These are phyloP conservation scores for Trichoderma lentiforme DNA, from an alignment of 2,329 filamentous ascomycete genomes.

Conservation along the genomic window DNA sequence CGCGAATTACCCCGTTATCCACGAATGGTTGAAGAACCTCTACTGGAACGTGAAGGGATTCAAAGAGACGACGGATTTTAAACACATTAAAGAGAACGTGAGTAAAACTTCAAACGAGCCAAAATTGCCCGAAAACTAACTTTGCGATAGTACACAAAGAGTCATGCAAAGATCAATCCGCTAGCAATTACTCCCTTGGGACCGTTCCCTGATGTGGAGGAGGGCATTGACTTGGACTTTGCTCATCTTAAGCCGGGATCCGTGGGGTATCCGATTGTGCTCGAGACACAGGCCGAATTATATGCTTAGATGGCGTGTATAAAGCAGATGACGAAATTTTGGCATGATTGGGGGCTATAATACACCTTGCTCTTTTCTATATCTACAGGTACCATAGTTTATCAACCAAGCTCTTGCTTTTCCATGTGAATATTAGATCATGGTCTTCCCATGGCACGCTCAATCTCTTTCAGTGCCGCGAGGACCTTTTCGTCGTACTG, in stretches of 20 bases:
- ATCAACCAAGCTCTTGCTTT: not conserved
- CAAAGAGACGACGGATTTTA: conserved; percentile 59
- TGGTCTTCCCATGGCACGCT: conserved; percentile 10
- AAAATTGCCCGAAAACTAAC: not conserved
- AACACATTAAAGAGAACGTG: conserved; percentile 62
- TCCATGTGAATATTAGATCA: not conserved
- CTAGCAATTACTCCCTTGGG: conserved; percentile 28
- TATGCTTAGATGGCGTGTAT: conserved; percentile 13
- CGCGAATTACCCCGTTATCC: conserved; percentile 61
- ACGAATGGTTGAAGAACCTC: conserved; percentile 64
- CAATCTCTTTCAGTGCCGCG: conserved; percentile 2
- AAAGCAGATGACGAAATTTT: not conserved
- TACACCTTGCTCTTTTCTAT: not conserved
- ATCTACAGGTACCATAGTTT: not conserved
- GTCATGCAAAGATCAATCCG: conserved; percentile 27
- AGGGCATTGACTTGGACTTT: conserved; percentile 24
- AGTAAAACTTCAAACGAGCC: not conserved
- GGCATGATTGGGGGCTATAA: not conserved
- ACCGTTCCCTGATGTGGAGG: conserved; percentile 27
- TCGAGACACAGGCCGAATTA: conserved; percentile 25
- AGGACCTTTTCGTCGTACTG: conserved; percentile 11
- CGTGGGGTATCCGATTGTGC: conserved; percentile 25
- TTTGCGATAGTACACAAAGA: conserved; percentile 28
- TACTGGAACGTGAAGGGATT: conserved; percentile 62
- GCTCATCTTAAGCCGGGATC: conserved; percentile 23